Base-by-base conservation (phyloP, 2,329 filamentous ascomycete species). In the Sphaceloma murrayae region DNA sequence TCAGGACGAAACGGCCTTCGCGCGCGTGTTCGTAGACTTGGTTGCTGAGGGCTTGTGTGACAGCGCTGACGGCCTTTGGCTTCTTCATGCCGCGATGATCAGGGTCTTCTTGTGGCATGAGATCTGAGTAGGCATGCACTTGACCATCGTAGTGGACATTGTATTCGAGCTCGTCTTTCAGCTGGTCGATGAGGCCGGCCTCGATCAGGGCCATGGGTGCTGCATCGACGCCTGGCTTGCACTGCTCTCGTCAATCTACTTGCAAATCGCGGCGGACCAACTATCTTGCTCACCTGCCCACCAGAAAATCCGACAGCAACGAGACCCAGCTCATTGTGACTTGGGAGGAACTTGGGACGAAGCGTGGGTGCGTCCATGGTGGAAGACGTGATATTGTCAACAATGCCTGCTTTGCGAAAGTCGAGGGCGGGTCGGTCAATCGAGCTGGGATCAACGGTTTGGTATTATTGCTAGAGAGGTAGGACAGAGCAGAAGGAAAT, bases 251-350 rank as follows among this genome's bases (percentile, higher is more conserved):
- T 47, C 46, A 34, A 40, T 24, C 16, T 10, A 17, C 48, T 19
- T n/a, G 34, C 45, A 39, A 48, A 33, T 18, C n/a, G 14, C 19
- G 9, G 17, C 16, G 7, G 7, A 4, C 13, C 8, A 31, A 10
- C 21, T 26, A 6, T 10, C 18, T 27, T 22, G 45, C 53, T 36
- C 78, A 91, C 87, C 78, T 95, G 91, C 46, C 91, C 91, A 53
- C 89, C 89, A 44, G 87, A 94, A 71, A 96, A 98, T 51, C 89
- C 89, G 27, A 96, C 91, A 39, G 89, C 87, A 27, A 96, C 86
- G 46, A 98, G 76, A 50, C 89, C 91, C 52, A 98, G 73, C 58
- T 96, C 80, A 58, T 84, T 74, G 22, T 79, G 76, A 59, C 80
- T 73, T 51, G 80, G 72, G 54, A 96, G 81, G 69, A 95, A 96